phyloP scores from a whole-genome alignment of 2,329 filamentous ascomycete species.

The Fusarium sp. region DNA sequence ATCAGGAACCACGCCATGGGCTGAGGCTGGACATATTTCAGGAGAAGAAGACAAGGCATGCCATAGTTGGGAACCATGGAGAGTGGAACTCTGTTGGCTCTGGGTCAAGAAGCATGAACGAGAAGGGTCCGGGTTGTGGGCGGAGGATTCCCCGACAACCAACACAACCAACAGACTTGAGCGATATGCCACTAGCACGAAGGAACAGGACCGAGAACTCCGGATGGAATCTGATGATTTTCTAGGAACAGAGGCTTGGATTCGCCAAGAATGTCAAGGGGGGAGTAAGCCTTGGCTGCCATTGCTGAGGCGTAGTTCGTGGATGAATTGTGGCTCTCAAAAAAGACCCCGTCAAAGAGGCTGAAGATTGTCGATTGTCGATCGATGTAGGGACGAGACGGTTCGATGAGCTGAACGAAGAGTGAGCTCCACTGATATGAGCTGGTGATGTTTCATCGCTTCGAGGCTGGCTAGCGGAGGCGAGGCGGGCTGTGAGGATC shows the following conservation, averaged over 20 bases:
- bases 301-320: background rate
- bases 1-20: background rate
- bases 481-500: background rate
- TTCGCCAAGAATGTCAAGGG: background rate
- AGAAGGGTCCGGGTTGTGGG: constrained; percentile 3
- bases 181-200: background rate
- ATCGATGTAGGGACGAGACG: background rate
- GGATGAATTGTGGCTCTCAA: background rate
- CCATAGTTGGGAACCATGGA: background rate
- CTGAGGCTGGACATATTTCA: constrained; percentile 1
- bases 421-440: background rate
- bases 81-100: constrained; percentile 7
- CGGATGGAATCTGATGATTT: background rate
- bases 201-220: background rate
- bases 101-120: background rate
- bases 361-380: constrained; percentile 2
- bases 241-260: background rate
- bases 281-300: background rate
- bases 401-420: background rate
- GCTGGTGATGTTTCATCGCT: constrained; percentile 2
- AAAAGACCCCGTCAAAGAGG: background rate
- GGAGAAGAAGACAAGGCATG: constrained; percentile 1
- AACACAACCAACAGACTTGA: background rate
- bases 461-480: background rate
- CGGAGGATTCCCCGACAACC: background rate